Percentiles rank a stretch among this genome's conserved stretches.
phyloP scores from a whole-genome alignment of 148 eudicot species.

The Nepenthes mirabilis region DNA sequence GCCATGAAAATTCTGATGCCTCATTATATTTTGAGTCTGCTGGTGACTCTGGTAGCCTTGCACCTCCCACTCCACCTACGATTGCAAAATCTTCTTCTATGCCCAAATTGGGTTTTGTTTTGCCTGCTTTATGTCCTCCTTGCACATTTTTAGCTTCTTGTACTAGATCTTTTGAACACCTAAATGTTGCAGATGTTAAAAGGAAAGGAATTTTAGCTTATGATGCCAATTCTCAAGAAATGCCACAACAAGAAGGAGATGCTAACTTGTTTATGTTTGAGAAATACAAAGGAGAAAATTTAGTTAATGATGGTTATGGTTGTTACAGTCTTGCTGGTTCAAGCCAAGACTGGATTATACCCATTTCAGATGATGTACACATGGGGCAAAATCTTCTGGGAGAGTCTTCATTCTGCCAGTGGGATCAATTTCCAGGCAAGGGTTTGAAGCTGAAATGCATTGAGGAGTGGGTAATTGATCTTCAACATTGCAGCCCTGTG shows the following conservation, averaged over 20 bases:
- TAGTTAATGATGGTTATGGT: constrained; percentile 28
- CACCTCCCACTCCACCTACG: constrained; percentile 18
- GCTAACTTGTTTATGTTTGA: constrained; percentile 15
- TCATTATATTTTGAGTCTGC: constrained; percentile 15
- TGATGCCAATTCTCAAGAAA: constrained; percentile 11
- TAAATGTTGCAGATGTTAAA: constrained; percentile 21
- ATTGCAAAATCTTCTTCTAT: constrained; percentile 48
- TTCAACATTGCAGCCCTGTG: constrained; percentile 49
- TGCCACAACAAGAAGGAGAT: constrained; percentile 10
- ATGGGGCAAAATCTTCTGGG: constrained; percentile 14
- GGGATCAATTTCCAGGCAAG: constrained; percentile 26
- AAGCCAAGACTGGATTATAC: constrained; percentile 76
- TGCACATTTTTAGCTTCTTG: constrained; percentile 6
- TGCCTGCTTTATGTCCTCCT: constrained; percentile 9
- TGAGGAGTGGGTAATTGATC: constrained; percentile 69
- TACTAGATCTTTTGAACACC: constrained; percentile 45
- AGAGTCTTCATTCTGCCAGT: constrained; percentile 22
- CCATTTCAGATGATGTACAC: constrained; percentile 30
- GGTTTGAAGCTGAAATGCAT: constrained; percentile 56
- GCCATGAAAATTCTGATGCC: constrained; percentile 13
- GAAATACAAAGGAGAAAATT: constrained; percentile 24
- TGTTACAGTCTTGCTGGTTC: constrained; percentile 42
- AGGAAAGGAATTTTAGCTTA: constrained; percentile 16
- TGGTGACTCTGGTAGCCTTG: constrained; percentile 14
- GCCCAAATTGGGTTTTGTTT: constrained; percentile 30